Evolutionary conservation across 2,329 filamentous ascomycete genomes (phyloP), one percentile per base, ranked within the genome.

Genomic region (Pseudocercospora musae): DNA sequence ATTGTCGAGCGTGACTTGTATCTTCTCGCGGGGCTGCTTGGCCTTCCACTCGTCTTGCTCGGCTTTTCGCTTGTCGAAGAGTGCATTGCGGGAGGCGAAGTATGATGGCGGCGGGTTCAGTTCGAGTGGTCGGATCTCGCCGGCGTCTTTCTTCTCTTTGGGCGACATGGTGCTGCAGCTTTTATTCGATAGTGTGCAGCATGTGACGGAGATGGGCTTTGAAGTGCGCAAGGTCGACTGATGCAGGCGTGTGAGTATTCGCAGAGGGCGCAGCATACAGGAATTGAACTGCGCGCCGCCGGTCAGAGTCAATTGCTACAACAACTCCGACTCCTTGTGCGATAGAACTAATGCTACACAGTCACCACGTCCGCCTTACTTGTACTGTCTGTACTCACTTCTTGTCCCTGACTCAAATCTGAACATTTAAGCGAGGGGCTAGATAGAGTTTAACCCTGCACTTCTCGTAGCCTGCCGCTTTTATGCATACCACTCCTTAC

Each of bases 11-110:
- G 88, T 89, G 72, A 94, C 84, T 62, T 83, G 86, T 76, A 94
- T 94, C 67, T 87, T 82, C 72, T 91, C 87, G 70, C 88, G 88
- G 42, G 90, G 87, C 78, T 89, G 89, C 68, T 81, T 77, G 58
- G 85, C 83, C 67, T 92, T 79, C 75, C 95, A 91, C 62, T 89
- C 89, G 69, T 96, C 89, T 73, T 92, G 87, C 75, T 90, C 85
- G 68, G 90, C 88, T 84, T 96, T 96, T 69, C 97, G 83, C 75
- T 89, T 87, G 76, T 97, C 90, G 79, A 97, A 97, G 55, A 98
- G 82, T 58, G 89, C 85, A 72, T 97, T 88, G 66, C 95, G 88
- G 77, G 92, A 87, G 73, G 93, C 82, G 66, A 98, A 87, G 78
- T 90, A 96, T 63, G 89, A 87, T 60, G 93, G 89, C 20, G 86